Percentiles rank a stretch among this genome's conserved stretches.
Evolutionary conservation across 148 eudicot species (phyloP).

Genomic region (Agrostemma githago): DNA sequence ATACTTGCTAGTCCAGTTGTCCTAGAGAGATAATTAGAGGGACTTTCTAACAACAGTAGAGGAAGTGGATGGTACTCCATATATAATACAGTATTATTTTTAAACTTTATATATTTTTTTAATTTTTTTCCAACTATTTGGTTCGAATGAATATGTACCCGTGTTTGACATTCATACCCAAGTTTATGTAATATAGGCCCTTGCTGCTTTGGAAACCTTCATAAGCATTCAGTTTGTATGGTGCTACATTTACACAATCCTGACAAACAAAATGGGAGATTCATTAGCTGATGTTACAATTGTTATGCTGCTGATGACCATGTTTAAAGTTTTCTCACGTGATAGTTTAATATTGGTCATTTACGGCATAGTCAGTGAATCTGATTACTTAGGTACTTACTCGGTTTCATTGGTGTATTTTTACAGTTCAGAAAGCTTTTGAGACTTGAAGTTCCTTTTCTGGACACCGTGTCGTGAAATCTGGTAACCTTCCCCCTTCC

Average conservation of each 20-base stretch:
- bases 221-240: background rate
- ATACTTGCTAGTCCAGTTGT: background rate
- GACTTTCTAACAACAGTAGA: background rate
- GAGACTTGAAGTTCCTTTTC: conserved; percentile 53
- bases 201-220: background rate
- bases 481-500: conserved; percentile 20
- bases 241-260: background rate
- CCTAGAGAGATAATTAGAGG: background rate
- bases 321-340: conserved; percentile 10
- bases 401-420: conserved; percentile 10
- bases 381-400: conserved; percentile 1
- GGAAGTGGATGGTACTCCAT: background rate
- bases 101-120: no score
- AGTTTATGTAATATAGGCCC: background rate
- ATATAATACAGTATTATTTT: no score
- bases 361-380: background rate
- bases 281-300: background rate
- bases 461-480: conserved; percentile 28
- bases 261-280: background rate
- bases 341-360: background rate
- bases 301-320: conserved; percentile 1
- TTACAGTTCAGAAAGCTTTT: conserved; percentile 75
- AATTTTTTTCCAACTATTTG: no score
- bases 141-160: background rate
- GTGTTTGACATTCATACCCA: background rate